Evolutionary conservation across 495 filamentous ascomycete genomes (phyloP).

Genomic region (Penicillium coffeae): DNA sequence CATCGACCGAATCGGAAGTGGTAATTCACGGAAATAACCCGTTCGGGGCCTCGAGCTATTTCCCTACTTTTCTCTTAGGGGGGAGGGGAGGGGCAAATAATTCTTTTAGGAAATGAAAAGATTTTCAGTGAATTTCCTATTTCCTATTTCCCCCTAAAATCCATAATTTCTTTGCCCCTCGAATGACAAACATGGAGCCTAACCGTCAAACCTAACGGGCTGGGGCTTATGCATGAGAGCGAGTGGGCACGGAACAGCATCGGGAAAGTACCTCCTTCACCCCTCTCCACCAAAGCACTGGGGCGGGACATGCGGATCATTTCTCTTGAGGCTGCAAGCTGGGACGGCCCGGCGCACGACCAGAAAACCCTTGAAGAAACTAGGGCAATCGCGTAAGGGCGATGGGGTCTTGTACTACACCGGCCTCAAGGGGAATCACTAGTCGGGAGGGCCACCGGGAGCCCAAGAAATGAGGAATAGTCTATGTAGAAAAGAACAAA

Average conservation of each 20-base stretch:
- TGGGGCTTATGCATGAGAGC: slow-evolving; percentile 39
- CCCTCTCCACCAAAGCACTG: slow-evolving; percentile 33
- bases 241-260: slow-evolving; percentile 36
- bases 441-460: too few relatives aligned
- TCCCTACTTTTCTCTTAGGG: too few relatives aligned
- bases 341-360: slow-evolving; percentile 51
- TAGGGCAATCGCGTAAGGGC: slow-evolving; percentile 19
- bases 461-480: too few relatives aligned
- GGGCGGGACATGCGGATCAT: slow-evolving; percentile 47
- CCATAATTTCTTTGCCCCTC: not conserved
- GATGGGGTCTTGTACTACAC: too few relatives aligned
- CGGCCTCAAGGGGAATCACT: too few relatives aligned
- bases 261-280: slow-evolving; percentile 14
- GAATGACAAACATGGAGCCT: slow-evolving; percentile 37
- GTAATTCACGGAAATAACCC: not conserved
- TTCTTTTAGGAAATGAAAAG: too few relatives aligned
- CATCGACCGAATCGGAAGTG: not conserved
- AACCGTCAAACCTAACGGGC: slow-evolving; percentile 37
- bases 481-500: too few relatives aligned
- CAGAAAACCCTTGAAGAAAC: slow-evolving; percentile 42
- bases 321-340: slow-evolving; percentile 47
- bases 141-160: too few relatives aligned
- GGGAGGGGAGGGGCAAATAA: too few relatives aligned
- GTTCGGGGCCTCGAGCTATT: too few relatives aligned
- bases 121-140: too few relatives aligned